Evolutionary conservation across 2,329 filamentous ascomycete genomes (phyloP).

Genomic region (Penicillium rolfsii): DNA sequence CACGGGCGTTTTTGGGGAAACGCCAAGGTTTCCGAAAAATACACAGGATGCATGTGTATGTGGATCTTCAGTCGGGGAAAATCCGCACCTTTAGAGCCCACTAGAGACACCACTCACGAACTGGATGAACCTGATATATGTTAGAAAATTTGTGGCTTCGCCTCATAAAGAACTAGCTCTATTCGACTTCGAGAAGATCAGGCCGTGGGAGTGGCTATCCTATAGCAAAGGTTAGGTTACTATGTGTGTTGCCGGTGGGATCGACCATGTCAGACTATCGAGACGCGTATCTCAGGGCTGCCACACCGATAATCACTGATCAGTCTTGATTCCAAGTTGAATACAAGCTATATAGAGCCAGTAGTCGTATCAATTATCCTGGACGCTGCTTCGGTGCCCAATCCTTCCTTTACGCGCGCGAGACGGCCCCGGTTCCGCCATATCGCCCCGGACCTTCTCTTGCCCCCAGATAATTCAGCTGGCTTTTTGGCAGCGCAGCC

Average conservation of each 20-base stretch:
- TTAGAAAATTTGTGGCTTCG: constrained; percentile 19
- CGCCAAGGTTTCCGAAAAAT: too few species aligned
- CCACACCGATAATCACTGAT: constrained; percentile 12
- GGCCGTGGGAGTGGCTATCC: constrained; percentile 36
- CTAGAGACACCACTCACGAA: too few species aligned
- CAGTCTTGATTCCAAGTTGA: not conserved
- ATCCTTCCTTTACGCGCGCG: constrained; percentile 19
- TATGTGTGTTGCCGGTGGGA: constrained; percentile 30
- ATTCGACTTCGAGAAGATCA: constrained; percentile 24
- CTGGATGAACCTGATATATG: too few species aligned
- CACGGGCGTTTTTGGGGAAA: too few species aligned
- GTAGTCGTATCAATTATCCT: constrained; percentile 17
- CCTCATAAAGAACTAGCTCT: constrained; percentile 25
- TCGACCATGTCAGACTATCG: constrained; percentile 28
- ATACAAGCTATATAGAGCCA: constrained; percentile 17
- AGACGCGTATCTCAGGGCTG: constrained; percentile 20
- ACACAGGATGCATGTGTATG: constrained; percentile 7
- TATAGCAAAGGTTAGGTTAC: constrained; percentile 36
- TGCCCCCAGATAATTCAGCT: constrained; percentile 17
- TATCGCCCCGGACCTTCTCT: constrained; percentile 23
- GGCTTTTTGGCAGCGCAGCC: constrained; percentile 27
- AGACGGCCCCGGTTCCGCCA: constrained; percentile 27
- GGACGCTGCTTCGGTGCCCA: constrained; percentile 17
- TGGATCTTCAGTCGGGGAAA: constrained; percentile 22
- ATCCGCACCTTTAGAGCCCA: too few species aligned